Base-by-base conservation (phyloP, 225 moss, liverwort and hornwort genomes). In the Straminergon stramineum region DNA sequence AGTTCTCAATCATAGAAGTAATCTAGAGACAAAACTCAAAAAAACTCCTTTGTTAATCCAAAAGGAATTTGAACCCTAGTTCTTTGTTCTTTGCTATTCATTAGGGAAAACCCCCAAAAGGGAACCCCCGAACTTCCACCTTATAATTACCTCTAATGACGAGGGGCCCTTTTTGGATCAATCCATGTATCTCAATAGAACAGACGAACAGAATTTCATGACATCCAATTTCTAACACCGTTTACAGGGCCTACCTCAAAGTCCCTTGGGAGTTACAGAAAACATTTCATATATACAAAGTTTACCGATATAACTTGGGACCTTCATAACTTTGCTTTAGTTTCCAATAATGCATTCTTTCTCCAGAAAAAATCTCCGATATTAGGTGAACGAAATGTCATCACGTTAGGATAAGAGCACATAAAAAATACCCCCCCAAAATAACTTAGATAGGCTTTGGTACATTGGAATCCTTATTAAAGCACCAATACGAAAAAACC, bases 21-120 rank as follows among this genome's bases (percentile, higher is more conserved):
- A 41, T 13, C 10, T 13, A 69, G 5, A 1, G 8, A 9, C 2
- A 4, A 70, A 71, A 41, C 6, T 71, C 8, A 71, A 24, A 71
- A 68, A 22, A 24, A 1, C 2, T 41, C 15, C 4, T 15, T 71
- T 41, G 24, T 26, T 0, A 2, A 23, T 2, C 45, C 4, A 9
- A 73, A 48, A 31, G 18, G 11, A 30, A 0, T 75, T 48, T 75
- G 30, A 48, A 48, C 27, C 12, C 27, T 43, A 15, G 3, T 39
- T 70, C 14, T 37, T 68, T 37, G 11, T n/a, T n/a, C 37, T 19
- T 35, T 70, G 13, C 21, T 69, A 22, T 68, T n/a, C 6, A 4
- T 22, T n/a, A n/a, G 7, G 6, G 10, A n/a, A 6, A 10, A 19
- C 11, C 18, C 10, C 10, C 1, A 35, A 69, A 22, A 4, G 6